Evolutionary conservation across 495 filamentous ascomycete species (phyloP), one percentile per base, ranked within the genome.

Genomic region (Lepidopterella palustris): DNA sequence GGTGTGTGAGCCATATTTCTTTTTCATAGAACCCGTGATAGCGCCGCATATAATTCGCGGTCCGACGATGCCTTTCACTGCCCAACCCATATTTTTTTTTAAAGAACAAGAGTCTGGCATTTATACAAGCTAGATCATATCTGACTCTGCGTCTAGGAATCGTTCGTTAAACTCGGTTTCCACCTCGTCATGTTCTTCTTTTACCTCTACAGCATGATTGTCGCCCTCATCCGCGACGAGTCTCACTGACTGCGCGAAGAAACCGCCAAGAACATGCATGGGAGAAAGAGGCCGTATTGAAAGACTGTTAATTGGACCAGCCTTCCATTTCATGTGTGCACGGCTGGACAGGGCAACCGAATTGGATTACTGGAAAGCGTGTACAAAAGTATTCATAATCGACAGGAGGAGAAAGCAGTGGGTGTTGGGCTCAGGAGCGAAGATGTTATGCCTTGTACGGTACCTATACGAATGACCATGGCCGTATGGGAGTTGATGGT

Each of bases 121-220:
- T n/a, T n/a, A n/a, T n/a, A n/a, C n/a, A 49, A 21, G n/a, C 21
- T 11, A 49, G 21, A 24, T 21, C 47, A 27, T 27, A 32, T 40
- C 58, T 66, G 40, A 68, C 57, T n/a, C 15, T 18, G 1, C 15
- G 8, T 6, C 28, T 39, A 97, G 92, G 95, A 99, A 84, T 97
- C 92, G 5, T 97, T 99, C 76, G 86, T 95, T 78, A 99, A 99
- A 76, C 89, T 99, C 35, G 95, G 92, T 59, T 97, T 99, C 83
- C 93, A 97, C 74, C 84, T 99, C 39, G 72, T 97, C 77, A 95
- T 99, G 88, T 99, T 99, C 83, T 99, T 99, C 82, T 99, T 97
- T 84, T 99, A 99, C 78, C 85, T 99, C 25, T 99, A 97, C 84
- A 92, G 84, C 78, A 99, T 99, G 95, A 99, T 99, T 59, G 93